These are phyloP conservation scores for Heterobasidion irregulare DNA, from an alignment of 1,284 basidiomycete species.

Conservation along the genomic window DNA sequence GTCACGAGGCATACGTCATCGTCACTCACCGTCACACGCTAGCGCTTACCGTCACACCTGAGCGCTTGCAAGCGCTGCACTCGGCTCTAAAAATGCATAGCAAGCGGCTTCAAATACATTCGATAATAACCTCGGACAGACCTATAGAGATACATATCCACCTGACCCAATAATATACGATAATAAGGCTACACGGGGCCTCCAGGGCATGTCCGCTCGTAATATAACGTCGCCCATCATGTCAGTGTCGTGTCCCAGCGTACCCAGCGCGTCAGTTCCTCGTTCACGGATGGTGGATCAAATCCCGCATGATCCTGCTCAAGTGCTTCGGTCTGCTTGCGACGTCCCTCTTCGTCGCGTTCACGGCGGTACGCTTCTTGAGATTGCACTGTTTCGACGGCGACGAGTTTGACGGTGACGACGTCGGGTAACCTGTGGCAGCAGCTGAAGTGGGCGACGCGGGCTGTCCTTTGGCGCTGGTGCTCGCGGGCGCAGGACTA, in stretches of 20 bases:
- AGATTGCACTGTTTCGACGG: slow-evolving; percentile 3
- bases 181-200: slow-evolving; percentile 1
- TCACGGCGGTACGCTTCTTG: slow-evolving; percentile 1
- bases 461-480: slow-evolving; percentile 3
- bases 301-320: neutral
- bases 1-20: too few species aligned
- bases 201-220: neutral
- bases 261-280: neutral
- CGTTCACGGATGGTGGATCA: slow-evolving; percentile 1
- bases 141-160: neutral
- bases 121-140: neutral
- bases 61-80: too few species aligned
- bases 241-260: neutral
- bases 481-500: slow-evolving; percentile 8
- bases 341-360: neutral
- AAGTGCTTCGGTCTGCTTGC: neutral
- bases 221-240: neutral
- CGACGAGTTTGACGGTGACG: neutral
- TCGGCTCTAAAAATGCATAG: too few species aligned
- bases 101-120: neutral
- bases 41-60: neutral
- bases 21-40: neutral
- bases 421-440: neutral
- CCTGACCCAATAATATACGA: neutral
- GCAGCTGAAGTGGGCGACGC: neutral